Base-by-base conservation (phyloP, 2,329 filamentous ascomycete species). In the Trichoderma breve region DNA sequence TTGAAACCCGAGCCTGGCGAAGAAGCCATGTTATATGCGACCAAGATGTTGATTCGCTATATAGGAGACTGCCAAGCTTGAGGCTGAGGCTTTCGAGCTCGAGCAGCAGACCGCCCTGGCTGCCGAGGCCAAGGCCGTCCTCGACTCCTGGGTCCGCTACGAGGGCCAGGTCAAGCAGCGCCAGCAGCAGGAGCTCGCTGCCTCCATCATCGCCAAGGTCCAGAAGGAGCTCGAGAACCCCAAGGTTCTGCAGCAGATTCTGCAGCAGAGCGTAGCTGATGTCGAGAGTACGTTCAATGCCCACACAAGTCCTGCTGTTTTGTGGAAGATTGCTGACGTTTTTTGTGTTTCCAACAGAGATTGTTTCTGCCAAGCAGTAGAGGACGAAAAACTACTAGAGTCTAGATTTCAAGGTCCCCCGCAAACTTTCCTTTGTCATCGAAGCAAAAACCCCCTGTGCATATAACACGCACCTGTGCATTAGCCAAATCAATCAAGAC, bases 91-190 rank as follows among this genome's bases (percentile, higher is more conserved):
- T 76, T 99, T 92, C 86, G 94, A 98, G 89, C 91, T 98, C 77
- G 94, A 98, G 90, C 96, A 99, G 87, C 92, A 91, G 87, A 98
- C 95, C 74, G 93, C 94, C 78, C 88, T 99, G 76, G 94, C 94
- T 73, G 87, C 90, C 75, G 96, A 99, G 89, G 95, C 95, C 81
- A 99, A 98, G 92, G 81, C 89, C 74, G 96, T 98, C 73, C 91
- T 99, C 76, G 96, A 99, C 84, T 98, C 94, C 72, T 99, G 96
- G 97, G 95, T 98, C 76, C 93, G 96, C 83, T 99, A 99, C 85
- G 96, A 99, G 88, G 87, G 93, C 79, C 96, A 98, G 88, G 95
- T 99, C 81, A 99, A 98, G 93, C 92, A 95, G 88, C 92, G 96
- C 83, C 94, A 99, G 88, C 96, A 99, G 90, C 92, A 89, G 85